A percentile compares a stretch with the other conserved stretches of the same genome.
Conservation (phyloP, 2,329 filamentous ascomycete species). For the Pseudogymnoascus sp. region DNA sequence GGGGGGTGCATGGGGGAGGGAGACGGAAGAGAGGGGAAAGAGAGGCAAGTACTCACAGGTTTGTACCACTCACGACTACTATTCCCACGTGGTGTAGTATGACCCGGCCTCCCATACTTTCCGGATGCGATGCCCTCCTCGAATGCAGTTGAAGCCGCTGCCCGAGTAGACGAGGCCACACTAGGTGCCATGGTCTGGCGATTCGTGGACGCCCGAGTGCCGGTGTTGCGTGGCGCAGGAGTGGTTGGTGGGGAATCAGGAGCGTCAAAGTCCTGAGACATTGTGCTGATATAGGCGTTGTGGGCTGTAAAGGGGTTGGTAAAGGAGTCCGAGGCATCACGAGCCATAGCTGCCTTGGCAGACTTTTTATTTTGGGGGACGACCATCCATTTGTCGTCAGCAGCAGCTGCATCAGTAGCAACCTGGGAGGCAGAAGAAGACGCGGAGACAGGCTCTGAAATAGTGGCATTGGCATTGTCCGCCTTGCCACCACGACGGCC, state of each 20-base stretch:
- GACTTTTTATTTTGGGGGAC: not conserved
- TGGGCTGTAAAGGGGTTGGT: not conserved
- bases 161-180: not conserved
- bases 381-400: not conserved
- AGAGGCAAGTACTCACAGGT: not conserved
- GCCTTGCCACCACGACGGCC: not conserved
- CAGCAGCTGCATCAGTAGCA: not conserved
- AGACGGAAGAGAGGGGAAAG: not conserved
- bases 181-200: not conserved
- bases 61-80: not conserved
- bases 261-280: not conserved
- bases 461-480: not conserved
- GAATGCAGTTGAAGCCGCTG: not conserved
- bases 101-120: not conserved
- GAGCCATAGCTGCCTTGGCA: not conserved
- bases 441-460: not conserved
- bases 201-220: not conserved
- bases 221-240: no score
- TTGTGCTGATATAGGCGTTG: no score
- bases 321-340: no score
- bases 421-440: not conserved
- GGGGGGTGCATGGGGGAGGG: not conserved
- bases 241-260: not conserved
- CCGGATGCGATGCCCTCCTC: not conserved
- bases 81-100: not conserved